Base-by-base conservation (phyloP, 352 stramenopile species). In the Phytophthora kernoviae region DNA sequence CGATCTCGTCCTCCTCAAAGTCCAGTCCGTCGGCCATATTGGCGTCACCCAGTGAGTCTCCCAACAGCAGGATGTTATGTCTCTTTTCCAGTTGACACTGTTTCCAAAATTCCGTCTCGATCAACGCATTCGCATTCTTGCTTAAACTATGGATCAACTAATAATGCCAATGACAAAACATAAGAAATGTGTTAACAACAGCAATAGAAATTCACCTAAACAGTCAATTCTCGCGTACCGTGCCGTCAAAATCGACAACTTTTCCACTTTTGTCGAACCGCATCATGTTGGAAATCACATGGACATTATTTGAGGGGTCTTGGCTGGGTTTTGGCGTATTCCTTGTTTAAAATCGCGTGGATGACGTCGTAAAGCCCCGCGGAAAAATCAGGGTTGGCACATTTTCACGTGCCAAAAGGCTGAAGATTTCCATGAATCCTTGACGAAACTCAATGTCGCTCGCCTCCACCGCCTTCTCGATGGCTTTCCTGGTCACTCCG, bases 281-380 rank as follows among this genome's bases (percentile, higher is more conserved):
- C 82, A 94, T 94, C 63, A 94, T 86, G 65, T 94, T 94, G 54
- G 82, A 90, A 22, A 94, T 60, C 4, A 94, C 81, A 61, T 94
- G 85, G 18, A 94, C 68, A 50, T 94, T 94, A 17, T 56, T 59
- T 2, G 74, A 2, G 70, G 58, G 4, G 27, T 70, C 11, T 72
- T 59, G 4, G 32, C 44, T 22, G 42, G 8, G 65, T 74, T 46
- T 70, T 73, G 7, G 73, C 76, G 51, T 79, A 91, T 42, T 87
- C 77, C 36, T 88, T 87, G 43, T 81, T 44, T 26, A 94, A 70
- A n/a, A 91, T 68, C 0, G 70, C 80, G 34, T 90, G 81, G 53
- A 93, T 93, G n/a, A 93, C 84, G 50, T 93, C 84, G 51, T 88
- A 88, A 0, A 93, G 64, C 0, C 82, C 79, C 0, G 79, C 79